Percentiles rank a stretch among this genome's conserved stretches.
Evolutionary conservation across 192 early-diverging fungal species (phyloP).

Genomic region (Backusella sp.): DNA sequence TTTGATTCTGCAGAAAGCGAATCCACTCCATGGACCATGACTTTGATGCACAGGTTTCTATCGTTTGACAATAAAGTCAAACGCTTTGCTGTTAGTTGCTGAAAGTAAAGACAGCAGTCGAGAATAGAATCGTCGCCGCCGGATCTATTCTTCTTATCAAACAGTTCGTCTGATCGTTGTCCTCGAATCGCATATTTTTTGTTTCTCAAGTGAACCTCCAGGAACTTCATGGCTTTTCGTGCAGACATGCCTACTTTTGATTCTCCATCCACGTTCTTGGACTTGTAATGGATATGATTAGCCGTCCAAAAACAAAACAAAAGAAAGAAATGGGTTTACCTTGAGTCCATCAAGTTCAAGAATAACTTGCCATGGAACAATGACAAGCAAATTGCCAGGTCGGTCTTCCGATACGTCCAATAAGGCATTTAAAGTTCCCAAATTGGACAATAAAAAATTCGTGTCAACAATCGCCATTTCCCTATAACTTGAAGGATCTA

Average conservation of each 20-base stretch:
- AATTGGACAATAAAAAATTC: slow-evolving; percentile 54
- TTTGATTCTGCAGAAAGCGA: slow-evolving; percentile 31
- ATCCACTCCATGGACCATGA: slow-evolving; percentile 51
- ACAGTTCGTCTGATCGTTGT: slow-evolving; percentile 48
- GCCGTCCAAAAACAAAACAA: neutral
- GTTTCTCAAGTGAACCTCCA: slow-evolving; percentile 40
- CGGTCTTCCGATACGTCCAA: slow-evolving; percentile 13
- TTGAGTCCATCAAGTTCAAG: slow-evolving; percentile 59
- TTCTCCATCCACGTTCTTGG: neutral
- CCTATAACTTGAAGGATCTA: neutral
- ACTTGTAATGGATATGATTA: neutral
- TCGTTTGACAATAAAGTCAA: slow-evolving; percentile 58
- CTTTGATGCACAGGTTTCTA: slow-evolving; percentile 55
- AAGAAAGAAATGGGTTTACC: neutral
- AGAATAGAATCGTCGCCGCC: slow-evolving; percentile 55
- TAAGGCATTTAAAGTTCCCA: slow-evolving; percentile 44
- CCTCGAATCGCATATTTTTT: slow-evolving; percentile 41
- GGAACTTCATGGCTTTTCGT: slow-evolving; percentile 47
- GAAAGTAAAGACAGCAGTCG: slow-evolving; percentile 53
- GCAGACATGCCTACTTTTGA: slow-evolving; percentile 18
- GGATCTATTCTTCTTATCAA: slow-evolving; percentile 24
- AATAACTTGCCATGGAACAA: slow-evolving; percentile 60
- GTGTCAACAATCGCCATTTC: slow-evolving; percentile 49
- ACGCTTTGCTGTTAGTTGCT: neutral
- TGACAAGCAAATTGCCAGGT: slow-evolving; percentile 32